Evolutionary conservation across 225 moss, liverwort and hornwort genomes (phyloP), one percentile per base, ranked within the genome.

Genomic region (Physcomitrellopsis africana): DNA sequence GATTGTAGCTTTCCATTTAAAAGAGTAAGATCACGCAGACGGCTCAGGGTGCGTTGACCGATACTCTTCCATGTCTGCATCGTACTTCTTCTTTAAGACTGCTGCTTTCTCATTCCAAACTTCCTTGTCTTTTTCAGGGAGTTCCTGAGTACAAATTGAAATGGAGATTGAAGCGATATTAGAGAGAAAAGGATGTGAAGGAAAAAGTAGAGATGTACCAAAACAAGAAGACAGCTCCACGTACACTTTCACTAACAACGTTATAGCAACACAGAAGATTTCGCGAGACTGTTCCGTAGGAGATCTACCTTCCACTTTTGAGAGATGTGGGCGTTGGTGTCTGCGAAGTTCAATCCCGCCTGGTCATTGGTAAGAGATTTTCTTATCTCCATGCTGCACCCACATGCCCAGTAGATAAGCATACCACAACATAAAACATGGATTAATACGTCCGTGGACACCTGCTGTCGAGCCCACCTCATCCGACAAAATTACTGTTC

Each of bases 71-170:
- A 89, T 81, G 2, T 89, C 86, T 0, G 15, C 76, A 23, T 86
- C 83, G 51, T 89, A 86, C 67, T 80, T 84, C 60, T 78, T 81
- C 77, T 86, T 83, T 23, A 84, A 46, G 9, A 74, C 72, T 57
- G 86, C 82, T 15, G 89, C 82, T 80, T 84, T 86, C 12, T 82
- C 80, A 63, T 78, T 86, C 89, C 89, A 89, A 26, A 56, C 67
- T 46, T 86, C 84, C 69, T 86, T 89, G 12, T 89, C 86, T 55
- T 81, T 79, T 1, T 86, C 81, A 4, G 84, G 84, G 45, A 86
- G 74, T 56, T 84, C 84, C 89, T 89, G 80, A 1, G 1, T 14
- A 20, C 17, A 45, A 78, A 72, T 48, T 10, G 18, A 62, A n/a
- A n/a, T n/a, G 60, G 24, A 42, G 23, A 68, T 27, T 14, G 42